A percentile compares a stretch with the other conserved stretches of the same genome.
Conservation (phyloP, 257 asterid genomes). For the Primulina huaijiensis region DNA sequence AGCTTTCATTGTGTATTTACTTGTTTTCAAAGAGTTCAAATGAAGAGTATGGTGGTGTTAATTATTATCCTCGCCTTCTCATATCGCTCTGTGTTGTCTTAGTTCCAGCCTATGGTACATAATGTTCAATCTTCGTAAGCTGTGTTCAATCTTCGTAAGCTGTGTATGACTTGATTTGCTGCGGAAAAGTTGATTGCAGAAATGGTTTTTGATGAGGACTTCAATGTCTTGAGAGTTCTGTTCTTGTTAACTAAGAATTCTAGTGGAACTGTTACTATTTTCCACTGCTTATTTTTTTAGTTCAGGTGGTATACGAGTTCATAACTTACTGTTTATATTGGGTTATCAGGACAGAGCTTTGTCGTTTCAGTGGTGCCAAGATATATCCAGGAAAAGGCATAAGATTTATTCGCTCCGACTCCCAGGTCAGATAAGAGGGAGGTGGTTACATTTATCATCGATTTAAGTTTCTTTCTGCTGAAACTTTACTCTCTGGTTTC, state of each 20-base stretch:
- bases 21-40: background rate
- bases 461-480: background rate
- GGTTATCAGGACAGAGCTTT: constrained; percentile 68
- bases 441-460: background rate
- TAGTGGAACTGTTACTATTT: background rate
- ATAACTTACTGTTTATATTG: background rate
- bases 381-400: constrained; percentile 84
- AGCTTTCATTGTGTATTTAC: background rate
- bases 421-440: constrained; percentile 45
- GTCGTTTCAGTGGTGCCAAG: constrained; percentile 79
- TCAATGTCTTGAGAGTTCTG: background rate
- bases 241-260: background rate
- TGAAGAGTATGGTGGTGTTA: background rate
- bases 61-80: background rate
- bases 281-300: background rate
- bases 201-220: no score
- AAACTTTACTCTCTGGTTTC: background rate
- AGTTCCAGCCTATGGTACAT: background rate
- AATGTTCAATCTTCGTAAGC: background rate
- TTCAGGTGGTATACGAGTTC: background rate
- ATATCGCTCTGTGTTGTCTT: background rate
- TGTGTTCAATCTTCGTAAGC: background rate
- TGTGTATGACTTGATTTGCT: background rate
- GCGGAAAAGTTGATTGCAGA: background rate
- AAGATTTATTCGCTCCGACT: constrained; percentile 64